Conservation (phyloP, 164 flowering plant species). For the Hamamelis virginiana region DNA sequence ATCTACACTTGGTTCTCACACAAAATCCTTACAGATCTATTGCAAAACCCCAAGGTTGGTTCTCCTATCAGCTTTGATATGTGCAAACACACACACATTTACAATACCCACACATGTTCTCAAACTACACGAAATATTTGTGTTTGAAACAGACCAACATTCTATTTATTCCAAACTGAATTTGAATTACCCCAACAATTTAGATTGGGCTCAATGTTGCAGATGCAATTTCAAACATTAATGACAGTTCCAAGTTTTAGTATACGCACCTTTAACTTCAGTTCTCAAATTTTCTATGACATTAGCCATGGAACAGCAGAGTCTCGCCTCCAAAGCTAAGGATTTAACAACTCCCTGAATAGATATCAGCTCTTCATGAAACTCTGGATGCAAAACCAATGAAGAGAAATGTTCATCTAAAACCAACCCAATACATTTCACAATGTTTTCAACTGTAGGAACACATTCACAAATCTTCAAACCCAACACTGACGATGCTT, state of each 20-base stretch:
- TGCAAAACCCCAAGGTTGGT: no score
- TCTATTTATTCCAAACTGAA: background rate
- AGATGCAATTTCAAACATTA: background rate
- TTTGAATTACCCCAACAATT: background rate
- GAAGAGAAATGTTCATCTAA: conserved; percentile 77
- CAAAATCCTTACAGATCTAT: no score
- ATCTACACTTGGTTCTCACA: no score
- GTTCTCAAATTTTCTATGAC: conserved; percentile 43
- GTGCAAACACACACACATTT: no score
- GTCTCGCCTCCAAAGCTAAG: conserved; percentile 56
- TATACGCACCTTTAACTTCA: conserved; percentile 20
- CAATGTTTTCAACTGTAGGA: conserved; percentile 59
- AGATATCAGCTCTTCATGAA: conserved; percentile 63
- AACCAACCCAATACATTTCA: conserved; percentile 57
- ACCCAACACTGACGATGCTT: conserved; percentile 39
- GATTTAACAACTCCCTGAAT: conserved; percentile 47
- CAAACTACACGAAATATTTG: no score
- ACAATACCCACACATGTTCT: no score
- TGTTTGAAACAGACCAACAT: background rate
- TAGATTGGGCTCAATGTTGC: background rate
- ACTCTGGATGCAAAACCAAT: conserved; percentile 63
- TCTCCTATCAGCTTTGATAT: no score
- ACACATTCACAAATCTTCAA: conserved; percentile 70
- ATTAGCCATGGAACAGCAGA: conserved; percentile 52
- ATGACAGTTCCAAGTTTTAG: background rate